phyloP scores from a whole-genome alignment of 169 alveolate genomes.

The Cryptosporidium sp. region DNA sequence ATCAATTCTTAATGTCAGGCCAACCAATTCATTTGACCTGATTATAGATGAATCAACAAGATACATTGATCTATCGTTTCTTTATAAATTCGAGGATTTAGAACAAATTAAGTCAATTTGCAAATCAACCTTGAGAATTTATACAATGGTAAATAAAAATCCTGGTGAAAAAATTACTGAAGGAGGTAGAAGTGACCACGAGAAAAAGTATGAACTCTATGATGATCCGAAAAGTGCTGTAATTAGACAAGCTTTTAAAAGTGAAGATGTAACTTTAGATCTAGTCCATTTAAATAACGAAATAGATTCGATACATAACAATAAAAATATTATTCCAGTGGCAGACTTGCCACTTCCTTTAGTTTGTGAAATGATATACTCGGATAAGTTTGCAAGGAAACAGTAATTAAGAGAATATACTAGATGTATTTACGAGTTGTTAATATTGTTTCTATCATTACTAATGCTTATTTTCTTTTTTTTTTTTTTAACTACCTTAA shows the following conservation, averaged over 20 bases:
- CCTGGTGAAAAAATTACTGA: conserved; percentile 34
- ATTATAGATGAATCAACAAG: conserved; percentile 70
- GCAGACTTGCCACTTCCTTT: conserved; percentile 74
- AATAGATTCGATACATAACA: conserved; percentile 21
- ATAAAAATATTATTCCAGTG: conserved; percentile 26
- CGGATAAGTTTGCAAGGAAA: conserved; percentile 6
- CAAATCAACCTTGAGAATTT: conserved; percentile 22
- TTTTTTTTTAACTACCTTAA: conserved; percentile 2
- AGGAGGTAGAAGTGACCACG: conserved; percentile 22
- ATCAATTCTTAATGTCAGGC: conserved; percentile 34
- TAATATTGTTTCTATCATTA: no score
- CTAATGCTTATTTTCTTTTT: not conserved
- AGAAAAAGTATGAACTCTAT: conserved; percentile 8
- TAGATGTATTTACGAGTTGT: not conserved
- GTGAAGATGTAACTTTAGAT: conserved; percentile 34
- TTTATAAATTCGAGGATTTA: conserved; percentile 29
- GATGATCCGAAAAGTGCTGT: conserved; percentile 14
- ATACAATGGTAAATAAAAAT: conserved; percentile 27
- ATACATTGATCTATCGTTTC: conserved; percentile 24
- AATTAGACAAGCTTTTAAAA: conserved; percentile 26
- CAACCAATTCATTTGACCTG: conserved; percentile 42
- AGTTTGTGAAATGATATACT: conserved; percentile 68
- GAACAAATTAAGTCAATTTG: conserved; percentile 30
- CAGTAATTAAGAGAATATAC: conserved; percentile 23
- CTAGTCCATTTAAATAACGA: conserved; percentile 52